Conservation (phyloP, 148 eudicot genomes). For the Gaultheria prostrata region DNA sequence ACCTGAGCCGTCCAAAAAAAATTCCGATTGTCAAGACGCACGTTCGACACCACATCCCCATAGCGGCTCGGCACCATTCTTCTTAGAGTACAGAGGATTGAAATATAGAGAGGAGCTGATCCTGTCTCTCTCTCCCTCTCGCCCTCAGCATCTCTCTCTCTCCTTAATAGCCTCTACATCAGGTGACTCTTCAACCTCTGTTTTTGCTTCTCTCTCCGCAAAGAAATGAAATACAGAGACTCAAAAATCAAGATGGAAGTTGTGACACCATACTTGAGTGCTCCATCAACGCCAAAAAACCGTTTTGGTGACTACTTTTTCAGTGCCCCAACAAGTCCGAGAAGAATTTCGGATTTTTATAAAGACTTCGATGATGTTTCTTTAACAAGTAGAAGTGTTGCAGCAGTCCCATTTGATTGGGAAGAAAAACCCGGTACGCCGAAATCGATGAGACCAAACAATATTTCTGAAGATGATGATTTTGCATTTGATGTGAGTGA, state of each 20-base stretch:
- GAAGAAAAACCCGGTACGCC: conserved; percentile 12
- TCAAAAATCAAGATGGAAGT: conserved; percentile 19
- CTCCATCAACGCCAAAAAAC: conserved; percentile 48
- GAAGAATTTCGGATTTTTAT: conserved; percentile 20
- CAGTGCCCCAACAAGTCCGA: conserved; percentile 57
- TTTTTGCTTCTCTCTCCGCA: background rate
- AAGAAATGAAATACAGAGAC: background rate
- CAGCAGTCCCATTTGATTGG: conserved; percentile 10
- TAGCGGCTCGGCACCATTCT: no score
- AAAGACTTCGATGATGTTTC: conserved; percentile 7
- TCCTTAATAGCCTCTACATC: background rate
- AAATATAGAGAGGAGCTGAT: no score
- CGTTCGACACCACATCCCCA: no score
- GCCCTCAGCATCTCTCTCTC: background rate
- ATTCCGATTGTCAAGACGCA: no score
- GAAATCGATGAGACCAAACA: background rate
- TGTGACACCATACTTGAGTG: conserved; percentile 18
- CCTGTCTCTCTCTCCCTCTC: conserved; percentile 7
- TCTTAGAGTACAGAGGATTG: no score
- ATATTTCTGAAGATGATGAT: conserved; percentile 13
- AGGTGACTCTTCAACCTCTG: background rate
- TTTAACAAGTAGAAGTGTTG: background rate
- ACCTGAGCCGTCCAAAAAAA: no score
- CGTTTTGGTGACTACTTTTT: conserved; percentile 33
- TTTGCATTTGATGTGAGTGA: conserved; percentile 34